These are phyloP conservation scores for Dictyostelium citrinum DNA, from an alignment of 78 protist genomes.

Conservation along the genomic window DNA sequence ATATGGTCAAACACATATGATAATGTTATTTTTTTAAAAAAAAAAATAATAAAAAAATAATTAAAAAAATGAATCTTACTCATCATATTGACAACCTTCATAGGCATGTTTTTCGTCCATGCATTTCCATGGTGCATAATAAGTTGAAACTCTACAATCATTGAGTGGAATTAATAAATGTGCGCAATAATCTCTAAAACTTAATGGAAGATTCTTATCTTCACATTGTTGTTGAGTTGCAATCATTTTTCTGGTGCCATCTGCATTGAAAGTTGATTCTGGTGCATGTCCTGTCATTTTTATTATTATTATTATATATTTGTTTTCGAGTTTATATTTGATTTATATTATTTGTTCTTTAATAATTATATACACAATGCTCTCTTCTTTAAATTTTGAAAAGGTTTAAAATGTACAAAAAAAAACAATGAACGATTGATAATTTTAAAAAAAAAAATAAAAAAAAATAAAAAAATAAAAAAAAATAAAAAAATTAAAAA, in stretches of 20 bases:
- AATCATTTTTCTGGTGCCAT: conserved; percentile 50
- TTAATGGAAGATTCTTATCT: conserved; percentile 47
- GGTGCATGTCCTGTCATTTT: conserved; percentile 10
- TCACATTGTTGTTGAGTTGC: conserved; percentile 66
- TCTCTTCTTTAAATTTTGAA: background rate
- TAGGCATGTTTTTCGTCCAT: conserved; percentile 83
- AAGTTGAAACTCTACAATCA: conserved; percentile 75
- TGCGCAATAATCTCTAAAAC: conserved; percentile 85
- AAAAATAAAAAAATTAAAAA: no score
- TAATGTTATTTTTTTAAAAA: no score
- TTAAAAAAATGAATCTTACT: conserved; percentile 65
- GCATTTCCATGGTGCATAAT: conserved; percentile 86
- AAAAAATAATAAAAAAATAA: no score
- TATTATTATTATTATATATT: background rate
- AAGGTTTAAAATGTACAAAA: background rate
- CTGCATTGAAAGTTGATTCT: conserved; percentile 5
- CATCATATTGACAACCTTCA: conserved; percentile 88
- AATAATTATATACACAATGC: background rate
- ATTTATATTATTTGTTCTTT: background rate
- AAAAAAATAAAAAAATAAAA: background rate
- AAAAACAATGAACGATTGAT: background rate
- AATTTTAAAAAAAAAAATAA: background rate
- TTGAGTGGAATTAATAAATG: conserved; percentile 86
- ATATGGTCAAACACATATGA: no score
- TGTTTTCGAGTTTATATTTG: background rate